Percentiles rank a stretch among this genome's conserved stretches.
These are phyloP conservation scores for Mortierella alpina DNA, from an alignment of 192 early-diverging fungal genomes.

Conservation along the genomic window DNA sequence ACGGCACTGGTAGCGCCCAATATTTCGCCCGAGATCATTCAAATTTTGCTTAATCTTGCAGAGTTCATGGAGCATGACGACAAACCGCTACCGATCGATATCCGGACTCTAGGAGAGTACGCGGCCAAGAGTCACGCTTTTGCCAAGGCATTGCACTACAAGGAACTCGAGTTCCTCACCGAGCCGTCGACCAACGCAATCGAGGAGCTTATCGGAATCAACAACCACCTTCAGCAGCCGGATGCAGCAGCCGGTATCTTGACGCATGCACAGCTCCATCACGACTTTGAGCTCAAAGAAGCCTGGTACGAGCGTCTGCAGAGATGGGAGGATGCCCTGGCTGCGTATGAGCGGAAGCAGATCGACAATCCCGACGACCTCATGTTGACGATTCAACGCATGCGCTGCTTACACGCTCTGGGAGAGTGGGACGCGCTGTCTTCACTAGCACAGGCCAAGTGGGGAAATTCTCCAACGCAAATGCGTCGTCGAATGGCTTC, in stretches of 20 bases:
- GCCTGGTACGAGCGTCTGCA: slow-evolving; percentile 95
- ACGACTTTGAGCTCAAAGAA: slow-evolving; percentile 86
- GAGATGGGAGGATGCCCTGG: slow-evolving; percentile 93
- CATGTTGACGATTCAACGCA: slow-evolving; percentile 83
- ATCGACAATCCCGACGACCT: slow-evolving; percentile 80
- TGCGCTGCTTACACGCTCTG: slow-evolving; percentile 92
- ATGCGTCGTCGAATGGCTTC: slow-evolving; percentile 83
- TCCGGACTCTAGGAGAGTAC: slow-evolving; percentile 87
- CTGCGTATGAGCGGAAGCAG: slow-evolving; percentile 84
- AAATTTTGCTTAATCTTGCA: slow-evolving; percentile 91
- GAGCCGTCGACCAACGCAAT: slow-evolving; percentile 88
- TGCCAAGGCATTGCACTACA: slow-evolving; percentile 99
- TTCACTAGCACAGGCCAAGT: slow-evolving; percentile 81
- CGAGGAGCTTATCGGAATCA: slow-evolving; percentile 92
- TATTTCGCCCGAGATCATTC: slow-evolving; percentile 93
- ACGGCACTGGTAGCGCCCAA: slow-evolving; percentile 82
- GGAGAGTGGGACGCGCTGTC: slow-evolving; percentile 93
- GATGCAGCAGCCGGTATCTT: slow-evolving; percentile 97
- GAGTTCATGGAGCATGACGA: slow-evolving; percentile 99
- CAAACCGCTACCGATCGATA: slow-evolving; percentile 93
- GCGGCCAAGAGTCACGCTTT: slow-evolving; percentile 94
- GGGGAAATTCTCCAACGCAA: slow-evolving; percentile 69
- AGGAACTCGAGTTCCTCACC: slow-evolving; percentile 91
- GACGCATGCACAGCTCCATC: slow-evolving; percentile 85
- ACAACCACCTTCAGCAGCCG: slow-evolving; percentile 93